Evolutionary conservation across 2,329 filamentous ascomycete species (phyloP).

Genomic region (Cryphonectria carpinicola): DNA sequence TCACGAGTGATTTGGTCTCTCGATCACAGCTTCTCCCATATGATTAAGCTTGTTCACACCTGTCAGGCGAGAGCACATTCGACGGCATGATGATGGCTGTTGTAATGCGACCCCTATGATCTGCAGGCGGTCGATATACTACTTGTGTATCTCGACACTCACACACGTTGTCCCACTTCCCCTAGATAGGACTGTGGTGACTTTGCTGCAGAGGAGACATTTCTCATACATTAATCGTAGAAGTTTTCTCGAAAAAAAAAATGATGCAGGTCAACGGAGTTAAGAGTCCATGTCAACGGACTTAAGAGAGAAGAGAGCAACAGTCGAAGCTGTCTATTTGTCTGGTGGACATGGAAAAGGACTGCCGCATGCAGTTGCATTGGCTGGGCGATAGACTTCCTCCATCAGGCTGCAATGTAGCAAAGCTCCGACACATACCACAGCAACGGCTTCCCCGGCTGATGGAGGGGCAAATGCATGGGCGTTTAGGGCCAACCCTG

Average conservation of each 20-base stretch:
- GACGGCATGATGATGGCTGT: neutral
- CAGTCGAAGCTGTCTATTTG: neutral
- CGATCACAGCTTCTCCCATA: neutral
- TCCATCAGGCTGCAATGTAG: neutral
- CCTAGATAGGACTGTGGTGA: neutral
- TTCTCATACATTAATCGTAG: neutral
- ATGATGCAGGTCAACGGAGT: neutral
- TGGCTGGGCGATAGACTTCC: neutral
- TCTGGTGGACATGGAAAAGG: neutral
- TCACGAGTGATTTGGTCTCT: neutral
- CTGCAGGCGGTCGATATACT: neutral
- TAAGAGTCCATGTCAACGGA: neutral
- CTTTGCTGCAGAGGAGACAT: neutral
- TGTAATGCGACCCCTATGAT: neutral
- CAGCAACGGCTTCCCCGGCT: slow-evolving; percentile 1
- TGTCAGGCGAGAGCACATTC: neutral
- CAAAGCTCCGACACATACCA: neutral
- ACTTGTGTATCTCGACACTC: neutral
- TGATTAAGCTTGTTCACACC: neutral
- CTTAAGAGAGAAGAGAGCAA: neutral
- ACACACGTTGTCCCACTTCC: neutral
- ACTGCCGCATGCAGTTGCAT: neutral
- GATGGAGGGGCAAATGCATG: neutral
- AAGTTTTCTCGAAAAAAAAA: neutral
- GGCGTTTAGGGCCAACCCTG: slow-evolving; percentile 26